Evolutionary conservation across 345 rosid species (phyloP).

Genomic region (Citrus hindsii): DNA sequence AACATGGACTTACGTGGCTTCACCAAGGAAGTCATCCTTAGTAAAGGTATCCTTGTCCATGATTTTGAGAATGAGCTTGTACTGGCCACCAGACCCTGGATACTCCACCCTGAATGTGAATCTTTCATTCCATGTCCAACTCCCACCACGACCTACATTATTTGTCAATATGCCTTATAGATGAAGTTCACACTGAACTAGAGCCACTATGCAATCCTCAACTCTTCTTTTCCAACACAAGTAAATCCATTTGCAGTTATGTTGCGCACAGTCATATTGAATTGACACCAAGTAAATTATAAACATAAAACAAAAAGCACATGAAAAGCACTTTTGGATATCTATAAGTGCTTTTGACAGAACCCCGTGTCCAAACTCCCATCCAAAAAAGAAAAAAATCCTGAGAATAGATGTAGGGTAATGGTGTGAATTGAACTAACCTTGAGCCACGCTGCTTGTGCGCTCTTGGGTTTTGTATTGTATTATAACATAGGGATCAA

Average conservation of each 20-base stretch:
- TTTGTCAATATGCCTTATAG: not conserved
- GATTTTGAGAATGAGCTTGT: slow-evolving; percentile 61
- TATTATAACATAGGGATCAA: slow-evolving; percentile 74
- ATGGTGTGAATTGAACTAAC: slow-evolving; percentile 24
- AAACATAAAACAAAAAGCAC: no score
- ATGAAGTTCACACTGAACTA: not conserved
- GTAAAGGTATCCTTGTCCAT: slow-evolving; percentile 90
- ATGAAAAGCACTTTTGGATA: no score
- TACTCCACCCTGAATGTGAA: slow-evolving; percentile 67
- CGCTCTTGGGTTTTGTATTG: slow-evolving; percentile 71
- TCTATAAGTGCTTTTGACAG: not conserved
- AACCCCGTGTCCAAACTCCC: no score
- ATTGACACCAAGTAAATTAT: no score
- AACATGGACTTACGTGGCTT: slow-evolving; percentile 52
- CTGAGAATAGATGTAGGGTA: no score
- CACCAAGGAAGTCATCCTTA: slow-evolving; percentile 64
- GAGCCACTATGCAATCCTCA: not conserved
- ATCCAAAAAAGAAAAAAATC: no score
- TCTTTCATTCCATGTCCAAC: slow-evolving; percentile 73
- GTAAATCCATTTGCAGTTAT: not conserved
- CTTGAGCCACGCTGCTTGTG: slow-evolving; percentile 63
- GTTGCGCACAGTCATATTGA: no score
- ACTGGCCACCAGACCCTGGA: slow-evolving; percentile 58
- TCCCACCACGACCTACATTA: slow-evolving; percentile 43
- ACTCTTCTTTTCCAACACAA: not conserved